A percentile compares a stretch with the other conserved stretches of the same genome.
phyloP scores from a whole-genome alignment of 1,139 yeast genomes.

The Kurtzmaniella quercitrusa region DNA sequence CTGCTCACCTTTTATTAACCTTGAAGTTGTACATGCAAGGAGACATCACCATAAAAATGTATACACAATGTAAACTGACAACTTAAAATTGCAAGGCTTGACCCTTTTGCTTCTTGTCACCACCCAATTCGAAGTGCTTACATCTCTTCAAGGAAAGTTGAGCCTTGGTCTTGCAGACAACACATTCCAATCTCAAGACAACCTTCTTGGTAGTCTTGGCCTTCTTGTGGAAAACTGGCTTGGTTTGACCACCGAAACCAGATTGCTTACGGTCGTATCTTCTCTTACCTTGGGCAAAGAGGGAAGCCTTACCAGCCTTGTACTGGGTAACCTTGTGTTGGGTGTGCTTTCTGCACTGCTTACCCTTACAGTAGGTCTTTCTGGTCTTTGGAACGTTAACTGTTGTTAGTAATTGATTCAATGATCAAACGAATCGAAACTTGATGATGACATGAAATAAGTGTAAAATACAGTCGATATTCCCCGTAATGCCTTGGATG shows the following conservation, averaged over 20 bases:
- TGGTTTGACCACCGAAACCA: constrained; percentile 99
- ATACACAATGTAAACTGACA: constrained; percentile 3
- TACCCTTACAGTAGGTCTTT: constrained; percentile 99
- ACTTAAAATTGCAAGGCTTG: constrained; percentile 91
- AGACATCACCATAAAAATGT: constrained; percentile 2
- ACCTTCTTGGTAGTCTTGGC: constrained; percentile 99
- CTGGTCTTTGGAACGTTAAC: constrained; percentile 99
- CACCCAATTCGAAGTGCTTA: constrained; percentile 99
- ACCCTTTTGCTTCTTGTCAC: constrained; percentile 99
- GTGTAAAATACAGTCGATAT: no score
- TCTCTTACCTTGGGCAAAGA: constrained; percentile 99
- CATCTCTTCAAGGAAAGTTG: constrained; percentile 98
- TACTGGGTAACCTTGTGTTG: constrained; percentile 99
- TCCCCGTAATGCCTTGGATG: no score
- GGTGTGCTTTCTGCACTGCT: constrained; percentile 98
- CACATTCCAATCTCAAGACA: constrained; percentile 99
- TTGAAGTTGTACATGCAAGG: constrained; percentile 8
- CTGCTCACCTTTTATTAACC: constrained; percentile 3
- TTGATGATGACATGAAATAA: background rate
- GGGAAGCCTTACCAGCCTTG: constrained; percentile 99
- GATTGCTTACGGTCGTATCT: constrained; percentile 99
- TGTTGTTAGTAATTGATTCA: constrained; percentile 35
- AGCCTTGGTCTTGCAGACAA: constrained; percentile 97
- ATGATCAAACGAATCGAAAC: background rate
- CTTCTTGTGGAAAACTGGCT: constrained; percentile 99